Evolutionary conservation across 1,284 basidiomycete species (phyloP).

Genomic region (Puccinia brachypodii): DNA sequence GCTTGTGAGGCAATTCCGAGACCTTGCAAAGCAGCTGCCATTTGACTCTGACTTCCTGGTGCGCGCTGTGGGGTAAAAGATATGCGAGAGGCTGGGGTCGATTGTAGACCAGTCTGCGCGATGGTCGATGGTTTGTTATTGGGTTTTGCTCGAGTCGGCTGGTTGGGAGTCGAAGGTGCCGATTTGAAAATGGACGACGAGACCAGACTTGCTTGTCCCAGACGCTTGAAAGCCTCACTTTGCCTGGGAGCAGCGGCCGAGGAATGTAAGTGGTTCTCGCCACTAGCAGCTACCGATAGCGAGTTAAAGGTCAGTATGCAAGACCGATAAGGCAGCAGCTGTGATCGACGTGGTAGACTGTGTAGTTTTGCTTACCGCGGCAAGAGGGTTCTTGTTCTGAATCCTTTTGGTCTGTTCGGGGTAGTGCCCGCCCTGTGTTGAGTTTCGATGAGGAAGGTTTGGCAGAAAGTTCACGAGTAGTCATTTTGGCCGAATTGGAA

Average conservation of each 20-base stretch:
- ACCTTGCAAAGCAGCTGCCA: conserved; percentile 41
- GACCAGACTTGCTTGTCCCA: conserved; percentile 44
- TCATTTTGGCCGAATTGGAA: not conserved
- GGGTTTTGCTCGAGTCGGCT: not conserved
- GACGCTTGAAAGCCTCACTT: conserved; percentile 42
- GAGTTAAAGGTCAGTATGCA: not conserved
- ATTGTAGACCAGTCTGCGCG: not conserved
- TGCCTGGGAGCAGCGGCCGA: conserved; percentile 42
- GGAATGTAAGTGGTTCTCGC: conserved; percentile 28
- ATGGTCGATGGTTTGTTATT: not conserved
- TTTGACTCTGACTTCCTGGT: conserved; percentile 39
- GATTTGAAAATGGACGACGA: conserved; percentile 45
- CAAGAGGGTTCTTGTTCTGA: not conserved
- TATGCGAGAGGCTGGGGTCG: not conserved
- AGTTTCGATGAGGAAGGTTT: conserved; percentile 1
- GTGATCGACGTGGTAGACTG: no score
- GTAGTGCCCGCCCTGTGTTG: not conserved
- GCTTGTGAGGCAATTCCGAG: conserved; percentile 31
- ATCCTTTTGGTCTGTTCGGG: not conserved
- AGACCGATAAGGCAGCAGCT: no score
- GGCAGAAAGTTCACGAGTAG: not conserved
- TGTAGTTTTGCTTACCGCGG: no score
- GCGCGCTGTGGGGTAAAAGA: conserved; percentile 23
- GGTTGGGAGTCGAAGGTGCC: conserved; percentile 9
- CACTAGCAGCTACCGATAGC: not conserved